A percentile compares a stretch with the other conserved stretches of the same genome.
phyloP scores from a whole-genome alignment of 148 eudicot species.

The Arctostaphylos glauca region DNA sequence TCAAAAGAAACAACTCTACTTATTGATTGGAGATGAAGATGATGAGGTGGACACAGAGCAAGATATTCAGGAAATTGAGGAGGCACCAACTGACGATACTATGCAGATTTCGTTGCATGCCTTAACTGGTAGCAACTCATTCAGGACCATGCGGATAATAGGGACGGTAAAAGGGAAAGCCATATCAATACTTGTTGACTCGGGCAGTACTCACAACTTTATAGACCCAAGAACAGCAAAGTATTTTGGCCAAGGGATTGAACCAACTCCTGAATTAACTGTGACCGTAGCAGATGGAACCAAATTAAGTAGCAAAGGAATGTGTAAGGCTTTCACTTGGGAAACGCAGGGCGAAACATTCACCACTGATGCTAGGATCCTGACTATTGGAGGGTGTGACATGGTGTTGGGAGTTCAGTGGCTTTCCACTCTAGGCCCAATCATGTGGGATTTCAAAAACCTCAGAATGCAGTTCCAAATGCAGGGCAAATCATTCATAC shows the following conservation, averaged over 20 bases:
- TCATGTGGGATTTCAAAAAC: not conserved
- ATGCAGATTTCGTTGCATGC: too few species aligned
- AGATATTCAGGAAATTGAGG: too few species aligned
- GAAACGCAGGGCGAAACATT: too few species aligned
- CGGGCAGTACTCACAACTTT: not conserved
- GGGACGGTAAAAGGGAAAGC: not conserved
- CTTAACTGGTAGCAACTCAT: too few species aligned
- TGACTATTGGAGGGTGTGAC: not conserved
- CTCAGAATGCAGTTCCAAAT: not conserved
- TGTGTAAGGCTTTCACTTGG: not conserved
- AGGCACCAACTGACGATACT: not conserved
- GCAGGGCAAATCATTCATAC: not conserved
- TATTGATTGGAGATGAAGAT: not conserved
- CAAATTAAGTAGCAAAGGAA: not conserved
- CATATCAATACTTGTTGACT: too few species aligned
- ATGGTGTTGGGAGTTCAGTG: not conserved
- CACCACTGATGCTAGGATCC: not conserved
- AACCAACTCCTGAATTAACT: too few species aligned
- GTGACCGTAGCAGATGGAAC: not conserved
- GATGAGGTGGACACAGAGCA: not conserved
- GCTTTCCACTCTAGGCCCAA: not conserved
- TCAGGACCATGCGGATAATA: too few species aligned
- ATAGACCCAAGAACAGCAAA: too few species aligned
- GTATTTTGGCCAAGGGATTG: not conserved
- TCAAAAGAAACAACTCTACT: too few species aligned